Evolutionary conservation across 768 basidiomycete species (phyloP).

Genomic region (Rhodotorula graminis): DNA sequence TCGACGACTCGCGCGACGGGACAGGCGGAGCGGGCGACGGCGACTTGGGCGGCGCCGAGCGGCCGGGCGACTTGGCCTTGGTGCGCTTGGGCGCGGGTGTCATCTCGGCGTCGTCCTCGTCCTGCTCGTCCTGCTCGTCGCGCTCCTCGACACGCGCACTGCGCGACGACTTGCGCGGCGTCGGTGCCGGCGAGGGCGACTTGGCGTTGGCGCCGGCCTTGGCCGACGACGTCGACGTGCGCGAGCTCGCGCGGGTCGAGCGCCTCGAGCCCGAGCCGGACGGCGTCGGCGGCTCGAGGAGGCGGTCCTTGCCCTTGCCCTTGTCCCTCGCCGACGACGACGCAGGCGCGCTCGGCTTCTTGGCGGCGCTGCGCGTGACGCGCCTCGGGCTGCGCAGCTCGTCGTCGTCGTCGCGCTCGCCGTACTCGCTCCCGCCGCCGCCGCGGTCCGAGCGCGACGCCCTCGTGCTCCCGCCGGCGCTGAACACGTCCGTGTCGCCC

Average conservation of each 20-base stretch:
- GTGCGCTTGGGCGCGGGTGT: background rate
- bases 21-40: background rate
- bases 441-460: too few species aligned
- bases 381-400: background rate
- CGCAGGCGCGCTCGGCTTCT: background rate
- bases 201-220: background rate
- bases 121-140: background rate
- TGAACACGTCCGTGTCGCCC: background rate
- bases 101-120: background rate
- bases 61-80: constrained; percentile 1
- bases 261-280: constrained; percentile 7
- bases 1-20: background rate
- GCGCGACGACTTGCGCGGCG: constrained; percentile 13
- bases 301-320: constrained; percentile 4
- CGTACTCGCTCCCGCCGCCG: background rate
- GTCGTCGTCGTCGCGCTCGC: background rate
- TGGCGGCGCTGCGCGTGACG: background rate
- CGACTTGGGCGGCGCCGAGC: constrained; percentile 7
- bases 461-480: background rate
- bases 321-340: constrained; percentile 2
- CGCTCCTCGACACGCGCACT: background rate
- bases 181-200: constrained; percentile 23
- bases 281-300: constrained; percentile 20
- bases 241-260: constrained; percentile 19
- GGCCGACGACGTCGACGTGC: background rate